Base-by-base conservation (phyloP, 176 grass and related monocot genomes). In the Oryza nivara region DNA sequence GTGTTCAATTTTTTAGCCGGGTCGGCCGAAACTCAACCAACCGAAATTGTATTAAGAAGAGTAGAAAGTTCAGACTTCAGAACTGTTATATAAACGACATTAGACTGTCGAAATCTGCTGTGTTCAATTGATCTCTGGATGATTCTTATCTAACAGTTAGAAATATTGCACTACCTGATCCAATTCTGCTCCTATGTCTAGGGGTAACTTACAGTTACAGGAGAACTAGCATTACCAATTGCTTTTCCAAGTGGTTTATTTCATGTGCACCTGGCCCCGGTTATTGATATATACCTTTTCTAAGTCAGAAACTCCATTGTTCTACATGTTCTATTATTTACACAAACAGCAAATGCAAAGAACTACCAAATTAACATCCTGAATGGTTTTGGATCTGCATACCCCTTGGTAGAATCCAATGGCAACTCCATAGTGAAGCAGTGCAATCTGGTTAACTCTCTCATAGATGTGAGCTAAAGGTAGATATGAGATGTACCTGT, bases 361-460 rank as follows among this genome's bases (percentile, higher is more conserved):
- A 66, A 79, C 15, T 45, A 68, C 47, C 15, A 35, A 45, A 1
- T 8, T 72, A 75, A 52, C 72, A 49, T 41, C 12, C 51, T 65
- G 79, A 48, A 75, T 76, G 67, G 12, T 86, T 69, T 74, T 19
- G 11, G 25, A 87, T 72, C 49, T 51, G 3, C 90, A 73, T 95
- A 98, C 93, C 93, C 96, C 96, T 90, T 98, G 96, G 83, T 98
- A 98, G 89, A 98, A 98, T 74, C 96, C 96, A 90, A 92, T 51
- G 70, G 96, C 89, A 88, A 81, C 87, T 54, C 96, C 96, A 68
- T 43, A 82, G 67, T 92, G 89, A 80, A 91, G 84, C 88, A 93
- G 20, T 73, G 79, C 77, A 88, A 95, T 36, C 91, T 98, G 96
- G 79, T 93, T 92, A 66, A 52, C 89, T 30, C 96, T 89, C 85